Evolutionary conservation across 129 eudicot species (phyloP).

Genomic region (Tanacetum coccineum): DNA sequence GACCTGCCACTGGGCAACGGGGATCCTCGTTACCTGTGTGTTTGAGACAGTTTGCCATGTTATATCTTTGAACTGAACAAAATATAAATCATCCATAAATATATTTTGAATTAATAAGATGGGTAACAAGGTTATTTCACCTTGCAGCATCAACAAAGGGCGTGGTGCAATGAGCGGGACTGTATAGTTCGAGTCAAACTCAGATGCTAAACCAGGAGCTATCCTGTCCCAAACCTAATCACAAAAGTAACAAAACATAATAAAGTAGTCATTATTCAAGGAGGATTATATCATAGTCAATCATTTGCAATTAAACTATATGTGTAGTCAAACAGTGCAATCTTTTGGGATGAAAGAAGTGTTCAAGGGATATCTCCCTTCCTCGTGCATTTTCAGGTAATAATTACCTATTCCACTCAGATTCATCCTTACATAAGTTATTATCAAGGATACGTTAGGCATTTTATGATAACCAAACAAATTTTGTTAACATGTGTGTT

Average conservation of each 20-base stretch:
- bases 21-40: slow-evolving; percentile 72
- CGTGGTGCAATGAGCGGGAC: slow-evolving; percentile 87
- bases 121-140: slow-evolving; percentile 43
- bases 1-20: slow-evolving; percentile 77
- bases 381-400: not conserved
- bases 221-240: slow-evolving; percentile 88
- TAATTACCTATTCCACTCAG: not conserved
- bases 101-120: slow-evolving; percentile 62
- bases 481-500: not conserved
- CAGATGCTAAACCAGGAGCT: slow-evolving; percentile 82
- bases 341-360: not conserved
- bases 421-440: not conserved
- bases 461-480: not conserved
- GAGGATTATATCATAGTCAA: not conserved
- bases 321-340: not conserved
- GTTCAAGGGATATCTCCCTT: too few relatives aligned
- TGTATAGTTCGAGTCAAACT: slow-evolving; percentile 74
- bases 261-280: too few relatives aligned
- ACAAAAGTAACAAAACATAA: too few relatives aligned
- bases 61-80: slow-evolving; percentile 9
- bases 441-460: not conserved
- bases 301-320: not conserved
- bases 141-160: slow-evolving; percentile 72
- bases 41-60: slow-evolving; percentile 11
- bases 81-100: not conserved